phyloP scores from a whole-genome alignment of 2,329 filamentous ascomycete genomes.

The Diaporthe amygdali region DNA sequence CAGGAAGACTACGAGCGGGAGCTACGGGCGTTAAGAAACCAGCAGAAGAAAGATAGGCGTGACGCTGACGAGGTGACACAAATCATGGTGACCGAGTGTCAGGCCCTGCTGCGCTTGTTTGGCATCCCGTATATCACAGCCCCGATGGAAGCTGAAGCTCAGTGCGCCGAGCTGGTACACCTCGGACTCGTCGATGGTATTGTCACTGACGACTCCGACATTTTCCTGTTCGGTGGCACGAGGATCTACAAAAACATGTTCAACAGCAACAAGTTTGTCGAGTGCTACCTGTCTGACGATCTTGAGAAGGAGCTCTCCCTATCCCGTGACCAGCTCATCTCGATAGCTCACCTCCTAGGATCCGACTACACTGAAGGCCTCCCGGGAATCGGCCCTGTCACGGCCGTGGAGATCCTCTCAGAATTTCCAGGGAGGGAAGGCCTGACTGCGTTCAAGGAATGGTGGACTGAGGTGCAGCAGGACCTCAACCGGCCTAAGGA shows the following conservation, averaged over 20 bases:
- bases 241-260: conserved; percentile 99
- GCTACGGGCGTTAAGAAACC: conserved; percentile 82
- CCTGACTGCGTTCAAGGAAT: conserved; percentile 79
- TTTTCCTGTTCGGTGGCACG: conserved; percentile 94
- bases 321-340: conserved; percentile 84
- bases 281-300: conserved; percentile 87
- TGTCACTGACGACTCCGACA: conserved; percentile 96
- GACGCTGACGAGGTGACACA: conserved; percentile 97
- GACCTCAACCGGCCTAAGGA: conserved; percentile 65
- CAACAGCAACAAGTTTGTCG: conserved; percentile 96
- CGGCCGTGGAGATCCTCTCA: conserved; percentile 89
- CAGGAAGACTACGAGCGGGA: conserved; percentile 85
- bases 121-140: conserved; percentile 96
- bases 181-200: conserved; percentile 94
- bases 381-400: conserved; percentile 89
- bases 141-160: conserved; percentile 98
- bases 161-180: conserved; percentile 88
- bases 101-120: conserved; percentile 87
- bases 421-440: conserved; percentile 73
- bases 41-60: conserved; percentile 94
- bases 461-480: conserved; percentile 83
- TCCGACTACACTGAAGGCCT: conserved; percentile 96
- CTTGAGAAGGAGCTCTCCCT: conserved; percentile 89
- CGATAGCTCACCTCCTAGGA: conserved; percentile 87
- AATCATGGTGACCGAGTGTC: conserved; percentile 94